Conservation (phyloP, 176 grass and related monocot species). For the Aegilops speltoides region DNA sequence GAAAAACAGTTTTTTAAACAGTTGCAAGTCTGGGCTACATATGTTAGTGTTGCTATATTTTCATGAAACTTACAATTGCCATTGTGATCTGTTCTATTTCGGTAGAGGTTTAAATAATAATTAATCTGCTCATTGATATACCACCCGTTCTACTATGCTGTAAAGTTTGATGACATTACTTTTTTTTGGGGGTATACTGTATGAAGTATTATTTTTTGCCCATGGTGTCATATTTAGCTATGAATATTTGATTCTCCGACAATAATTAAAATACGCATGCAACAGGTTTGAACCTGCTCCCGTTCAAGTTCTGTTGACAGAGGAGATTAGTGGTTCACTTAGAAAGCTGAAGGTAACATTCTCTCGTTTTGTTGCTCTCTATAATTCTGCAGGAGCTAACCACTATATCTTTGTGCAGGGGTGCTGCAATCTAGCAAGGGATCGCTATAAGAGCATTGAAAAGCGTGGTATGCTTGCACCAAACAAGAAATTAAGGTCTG, state of each 20-base stretch:
- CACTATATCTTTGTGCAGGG: conserved; percentile 23
- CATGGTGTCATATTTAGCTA: conserved; percentile 1
- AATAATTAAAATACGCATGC: conserved; percentile 16
- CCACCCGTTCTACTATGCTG: no score
- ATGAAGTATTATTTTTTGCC: background rate
- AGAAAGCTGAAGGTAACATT: conserved; percentile 81
- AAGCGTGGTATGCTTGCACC: conserved; percentile 58
- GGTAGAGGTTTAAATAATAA: no score
- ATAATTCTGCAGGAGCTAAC: conserved; percentile 13
- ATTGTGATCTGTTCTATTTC: background rate
- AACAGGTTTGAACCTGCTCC: conserved; percentile 93
- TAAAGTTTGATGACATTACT: no score
- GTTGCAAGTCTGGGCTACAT: background rate
- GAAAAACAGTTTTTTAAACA: background rate
- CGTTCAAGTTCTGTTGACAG: conserved; percentile 89
- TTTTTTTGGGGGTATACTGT: no score
- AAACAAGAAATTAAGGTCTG: conserved; percentile 48
- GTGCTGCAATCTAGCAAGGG: conserved; percentile 51
- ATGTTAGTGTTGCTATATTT: background rate
- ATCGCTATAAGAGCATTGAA: conserved; percentile 62
- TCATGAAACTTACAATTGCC: background rate
- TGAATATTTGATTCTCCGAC: background rate
- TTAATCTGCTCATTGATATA: no score
- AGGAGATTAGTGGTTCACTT: conserved; percentile 97
- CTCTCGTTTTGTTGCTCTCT: background rate